Evolutionary conservation across 148 eudicot genomes (phyloP).

Genomic region (Silene conica): DNA sequence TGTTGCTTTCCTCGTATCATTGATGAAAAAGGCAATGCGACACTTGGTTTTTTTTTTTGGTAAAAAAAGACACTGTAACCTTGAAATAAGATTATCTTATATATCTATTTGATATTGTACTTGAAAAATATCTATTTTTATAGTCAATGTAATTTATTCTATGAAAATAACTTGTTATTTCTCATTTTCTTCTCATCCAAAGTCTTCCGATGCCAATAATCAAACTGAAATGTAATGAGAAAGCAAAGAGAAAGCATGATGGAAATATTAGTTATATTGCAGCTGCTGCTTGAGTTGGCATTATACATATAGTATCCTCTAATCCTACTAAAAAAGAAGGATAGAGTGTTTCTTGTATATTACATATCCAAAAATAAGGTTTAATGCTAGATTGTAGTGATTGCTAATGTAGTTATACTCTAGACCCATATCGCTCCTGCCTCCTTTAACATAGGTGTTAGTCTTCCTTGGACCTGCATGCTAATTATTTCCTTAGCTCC

Average conservation of each 20-base stretch:
- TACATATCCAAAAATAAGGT: slow-evolving; percentile 1
- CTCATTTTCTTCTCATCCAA: slow-evolving; percentile 1
- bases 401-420: background rate
- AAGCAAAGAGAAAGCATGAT: background rate
- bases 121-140: too few species aligned
- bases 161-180: background rate
- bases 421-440: slow-evolving; percentile 62
- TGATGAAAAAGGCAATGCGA: background rate
- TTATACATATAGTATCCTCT: slow-evolving; percentile 8
- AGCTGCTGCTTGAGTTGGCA: background rate
- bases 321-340: slow-evolving; percentile 11
- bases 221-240: background rate
- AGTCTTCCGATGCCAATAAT: background rate
- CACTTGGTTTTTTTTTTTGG: background rate
- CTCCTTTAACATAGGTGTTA: slow-evolving; percentile 42
- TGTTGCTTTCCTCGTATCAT: background rate
- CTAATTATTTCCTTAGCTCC: slow-evolving; percentile 68
- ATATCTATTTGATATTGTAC: background rate
- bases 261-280: background rate
- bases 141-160: background rate
- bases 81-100: background rate
- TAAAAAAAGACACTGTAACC: too few species aligned
- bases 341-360: slow-evolving; percentile 4
- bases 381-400: background rate
- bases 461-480: slow-evolving; percentile 55